phyloP scores from a whole-genome alignment of 495 filamentous ascomycete genomes.

The Talaromyces nanjingensis region DNA sequence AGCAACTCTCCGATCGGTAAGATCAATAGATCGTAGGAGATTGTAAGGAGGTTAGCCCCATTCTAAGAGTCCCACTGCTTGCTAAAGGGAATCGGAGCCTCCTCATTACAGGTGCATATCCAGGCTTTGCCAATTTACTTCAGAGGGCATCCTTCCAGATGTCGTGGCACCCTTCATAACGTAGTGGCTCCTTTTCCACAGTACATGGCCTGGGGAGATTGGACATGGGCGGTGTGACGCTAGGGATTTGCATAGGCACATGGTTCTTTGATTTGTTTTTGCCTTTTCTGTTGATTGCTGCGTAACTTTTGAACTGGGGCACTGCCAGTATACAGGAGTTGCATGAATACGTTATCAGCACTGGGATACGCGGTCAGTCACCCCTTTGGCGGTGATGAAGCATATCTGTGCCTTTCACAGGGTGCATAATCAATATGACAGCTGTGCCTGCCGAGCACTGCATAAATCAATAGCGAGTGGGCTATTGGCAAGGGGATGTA shows the following conservation, averaged over 20 bases:
- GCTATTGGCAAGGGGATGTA: not conserved
- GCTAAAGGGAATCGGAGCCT: not conserved
- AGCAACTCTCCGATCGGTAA: not conserved
- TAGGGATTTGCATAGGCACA: constrained; percentile 8
- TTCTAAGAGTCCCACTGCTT: not conserved
- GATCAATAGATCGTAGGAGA: not conserved
- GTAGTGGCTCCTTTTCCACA: not conserved
- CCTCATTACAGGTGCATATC: not conserved
- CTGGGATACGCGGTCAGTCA: not conserved
- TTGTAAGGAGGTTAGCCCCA: not conserved
- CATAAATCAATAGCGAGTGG: not conserved
- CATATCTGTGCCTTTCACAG: not conserved
- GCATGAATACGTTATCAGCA: not conserved
- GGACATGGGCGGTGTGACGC: not conserved
- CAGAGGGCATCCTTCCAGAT: not conserved
- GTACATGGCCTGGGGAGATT: not conserved
- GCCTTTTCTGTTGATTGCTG: not conserved
- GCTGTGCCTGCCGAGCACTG: not conserved
- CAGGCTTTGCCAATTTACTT: not conserved
- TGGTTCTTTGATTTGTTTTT: constrained; percentile 25
- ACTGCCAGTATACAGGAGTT: not conserved
- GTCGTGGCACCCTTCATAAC: not conserved
- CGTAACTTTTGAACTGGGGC: not conserved
- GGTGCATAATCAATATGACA: not conserved
- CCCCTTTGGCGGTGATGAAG: not conserved